phyloP scores from a whole-genome alignment of 2,329 filamentous ascomycete species.

The Hypomyces perniciosus region DNA sequence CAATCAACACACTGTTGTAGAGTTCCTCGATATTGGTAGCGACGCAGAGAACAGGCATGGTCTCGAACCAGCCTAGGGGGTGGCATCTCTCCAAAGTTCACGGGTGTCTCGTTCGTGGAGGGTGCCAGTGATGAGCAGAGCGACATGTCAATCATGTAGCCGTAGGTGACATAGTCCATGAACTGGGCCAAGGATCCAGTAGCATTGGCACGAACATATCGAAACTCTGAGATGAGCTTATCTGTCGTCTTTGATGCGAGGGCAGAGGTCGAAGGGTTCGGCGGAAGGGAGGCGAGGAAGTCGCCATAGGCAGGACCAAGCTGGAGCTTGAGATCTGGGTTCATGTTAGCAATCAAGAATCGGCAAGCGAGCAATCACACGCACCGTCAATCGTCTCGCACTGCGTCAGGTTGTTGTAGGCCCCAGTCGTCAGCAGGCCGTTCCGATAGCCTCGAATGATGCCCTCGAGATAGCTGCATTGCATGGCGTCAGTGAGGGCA shows the following conservation, averaged over 20 bases:
- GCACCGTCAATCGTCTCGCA: constrained; percentile 95
- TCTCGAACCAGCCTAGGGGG: constrained; percentile 97
- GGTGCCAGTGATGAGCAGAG: constrained; percentile 93
- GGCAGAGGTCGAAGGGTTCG: constrained; percentile 92
- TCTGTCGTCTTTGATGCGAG: constrained; percentile 95
- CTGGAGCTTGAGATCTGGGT: constrained; percentile 89
- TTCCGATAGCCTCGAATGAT: constrained; percentile 97
- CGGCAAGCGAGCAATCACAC: constrained; percentile 19
- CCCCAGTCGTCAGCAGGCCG: constrained; percentile 78
- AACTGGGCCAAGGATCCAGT: constrained; percentile 88
- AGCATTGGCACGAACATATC: constrained; percentile 90
- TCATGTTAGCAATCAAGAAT: background rate
- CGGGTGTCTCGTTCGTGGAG: constrained; percentile 95
- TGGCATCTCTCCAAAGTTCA: constrained; percentile 95
- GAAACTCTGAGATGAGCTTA: constrained; percentile 95
- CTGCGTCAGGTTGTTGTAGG: constrained; percentile 94
- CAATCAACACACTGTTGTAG: constrained; percentile 95
- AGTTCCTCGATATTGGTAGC: constrained; percentile 98
- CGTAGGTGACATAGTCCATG: constrained; percentile 97
- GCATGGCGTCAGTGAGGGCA: constrained; percentile 7
- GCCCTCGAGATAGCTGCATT: constrained; percentile 84
- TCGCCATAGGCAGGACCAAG: constrained; percentile 95
- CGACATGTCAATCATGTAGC: constrained; percentile 99
- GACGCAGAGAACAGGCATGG: constrained; percentile 94
- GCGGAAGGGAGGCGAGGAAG: constrained; percentile 86